A percentile compares a stretch with the other conserved stretches of the same genome.
Evolutionary conservation across 2,329 filamentous ascomycete genomes (phyloP).

Genomic region (Juglanconis juglandina): DNA sequence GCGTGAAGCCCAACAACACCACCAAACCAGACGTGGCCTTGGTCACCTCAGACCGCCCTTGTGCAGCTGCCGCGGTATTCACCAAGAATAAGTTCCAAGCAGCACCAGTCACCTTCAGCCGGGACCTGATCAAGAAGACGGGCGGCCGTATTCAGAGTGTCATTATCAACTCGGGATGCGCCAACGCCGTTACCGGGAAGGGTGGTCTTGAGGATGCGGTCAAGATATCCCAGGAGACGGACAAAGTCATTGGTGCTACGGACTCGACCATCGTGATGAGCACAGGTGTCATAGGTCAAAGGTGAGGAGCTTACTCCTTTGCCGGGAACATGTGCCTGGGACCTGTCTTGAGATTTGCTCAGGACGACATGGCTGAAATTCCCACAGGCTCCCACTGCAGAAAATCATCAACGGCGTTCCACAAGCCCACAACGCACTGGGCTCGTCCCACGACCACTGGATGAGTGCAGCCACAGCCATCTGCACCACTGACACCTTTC

Average conservation of each 20-base stretch:
- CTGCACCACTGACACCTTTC: slow-evolving; percentile 97
- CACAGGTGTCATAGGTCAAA: slow-evolving; percentile 94
- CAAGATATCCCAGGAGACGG: slow-evolving; percentile 76
- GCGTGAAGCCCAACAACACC: slow-evolving; percentile 90
- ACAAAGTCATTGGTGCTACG: slow-evolving; percentile 53
- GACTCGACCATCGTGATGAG: slow-evolving; percentile 89
- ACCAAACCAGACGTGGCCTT: slow-evolving; percentile 87
- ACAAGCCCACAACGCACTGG: slow-evolving; percentile 67
- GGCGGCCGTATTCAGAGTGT: slow-evolving; percentile 74
- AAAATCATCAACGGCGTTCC: slow-evolving; percentile 86
- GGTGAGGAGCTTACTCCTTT: slow-evolving; percentile 42
- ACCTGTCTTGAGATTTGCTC: neutral
- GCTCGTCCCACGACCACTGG: slow-evolving; percentile 80
- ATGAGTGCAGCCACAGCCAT: slow-evolving; percentile 82
- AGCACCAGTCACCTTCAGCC: slow-evolving; percentile 84
- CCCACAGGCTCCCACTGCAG: slow-evolving; percentile 73
- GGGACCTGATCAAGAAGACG: slow-evolving; percentile 64
- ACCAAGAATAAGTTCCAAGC: slow-evolving; percentile 99
- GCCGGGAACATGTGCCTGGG: slow-evolving; percentile 13
- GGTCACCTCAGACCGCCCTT: slow-evolving; percentile 80
- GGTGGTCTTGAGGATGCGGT: slow-evolving; percentile 85
- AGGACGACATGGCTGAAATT: slow-evolving; percentile 12
- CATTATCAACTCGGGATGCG: slow-evolving; percentile 92
- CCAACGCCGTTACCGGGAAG: slow-evolving; percentile 93
- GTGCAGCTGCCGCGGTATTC: slow-evolving; percentile 86